These are phyloP conservation scores for Ceratonia siliqua DNA, from an alignment of 306 rosid genomes.

Conservation along the genomic window DNA sequence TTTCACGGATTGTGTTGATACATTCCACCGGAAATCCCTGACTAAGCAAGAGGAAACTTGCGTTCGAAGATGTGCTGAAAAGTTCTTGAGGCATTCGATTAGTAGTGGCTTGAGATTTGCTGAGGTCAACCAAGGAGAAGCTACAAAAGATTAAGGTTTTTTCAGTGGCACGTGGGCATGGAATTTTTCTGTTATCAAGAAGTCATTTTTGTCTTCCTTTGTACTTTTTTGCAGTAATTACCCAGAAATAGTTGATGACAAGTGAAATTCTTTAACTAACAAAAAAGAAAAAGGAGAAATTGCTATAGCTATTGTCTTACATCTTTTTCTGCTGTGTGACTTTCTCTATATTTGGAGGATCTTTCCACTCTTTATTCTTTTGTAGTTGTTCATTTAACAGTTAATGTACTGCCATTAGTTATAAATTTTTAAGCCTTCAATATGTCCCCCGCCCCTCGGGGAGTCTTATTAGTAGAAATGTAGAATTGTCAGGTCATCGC, in stretches of 20 bases:
- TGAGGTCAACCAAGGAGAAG: slow-evolving; percentile 37
- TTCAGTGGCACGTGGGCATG: not conserved
- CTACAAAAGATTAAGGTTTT: slow-evolving; percentile 16
- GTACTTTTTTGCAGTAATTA: not conserved
- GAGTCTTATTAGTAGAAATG: too few species aligned
- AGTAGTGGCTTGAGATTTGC: slow-evolving; percentile 40
- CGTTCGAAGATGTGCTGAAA: slow-evolving; percentile 48
- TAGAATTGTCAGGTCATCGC: too few species aligned
- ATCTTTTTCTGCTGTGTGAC: not conserved
- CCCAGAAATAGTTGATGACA: not conserved
- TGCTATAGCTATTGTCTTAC: not conserved
- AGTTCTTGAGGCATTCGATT: slow-evolving; percentile 45
- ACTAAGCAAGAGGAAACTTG: slow-evolving; percentile 52
- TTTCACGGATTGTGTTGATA: slow-evolving; percentile 44
- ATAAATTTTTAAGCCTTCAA: too few species aligned
- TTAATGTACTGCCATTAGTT: not conserved
- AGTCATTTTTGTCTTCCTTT: not conserved
- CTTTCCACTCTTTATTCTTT: not conserved
- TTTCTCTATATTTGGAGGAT: not conserved
- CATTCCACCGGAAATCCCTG: slow-evolving; percentile 42
- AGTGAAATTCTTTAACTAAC: not conserved
- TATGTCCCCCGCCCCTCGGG: too few species aligned
- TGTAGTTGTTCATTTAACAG: not conserved
- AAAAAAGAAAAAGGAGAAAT: not conserved
- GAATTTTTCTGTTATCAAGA: not conserved